These are phyloP conservation scores for Jackrogersella minutella DNA, from an alignment of 495 filamentous ascomycete genomes.

Conservation along the genomic window DNA sequence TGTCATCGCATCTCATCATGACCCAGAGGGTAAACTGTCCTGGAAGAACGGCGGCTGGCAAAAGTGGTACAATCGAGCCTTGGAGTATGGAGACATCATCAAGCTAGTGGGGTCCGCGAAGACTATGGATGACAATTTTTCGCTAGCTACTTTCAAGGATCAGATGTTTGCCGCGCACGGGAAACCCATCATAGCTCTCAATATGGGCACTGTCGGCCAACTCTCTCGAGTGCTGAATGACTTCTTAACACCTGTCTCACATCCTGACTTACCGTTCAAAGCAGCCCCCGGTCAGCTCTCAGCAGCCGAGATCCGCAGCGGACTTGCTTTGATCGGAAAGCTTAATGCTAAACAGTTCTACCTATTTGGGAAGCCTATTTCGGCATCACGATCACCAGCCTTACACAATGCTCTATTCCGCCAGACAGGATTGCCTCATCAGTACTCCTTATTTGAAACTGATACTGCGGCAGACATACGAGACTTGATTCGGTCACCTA, in stretches of 20 bases:
- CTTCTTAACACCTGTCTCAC: conserved; percentile 96
- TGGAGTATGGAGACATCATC: conserved; percentile 88
- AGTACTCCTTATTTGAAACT: conserved; percentile 84
- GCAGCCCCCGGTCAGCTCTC: conserved; percentile 95
- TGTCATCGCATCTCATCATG: conserved; percentile 96
- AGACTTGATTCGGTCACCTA: conserved; percentile 69
- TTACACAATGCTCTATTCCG: conserved; percentile 88
- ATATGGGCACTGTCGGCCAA: conserved; percentile 91
- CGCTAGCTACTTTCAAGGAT: conserved; percentile 80
- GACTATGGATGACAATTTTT: conserved; percentile 82
- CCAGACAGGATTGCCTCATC: conserved; percentile 83
- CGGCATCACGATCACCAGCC: conserved; percentile 80
- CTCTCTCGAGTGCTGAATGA: conserved; percentile 87
- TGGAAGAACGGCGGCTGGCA: conserved; percentile 93
- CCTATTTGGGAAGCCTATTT: conserved; percentile 86
- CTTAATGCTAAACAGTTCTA: conserved; percentile 81
- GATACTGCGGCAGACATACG: conserved; percentile 68
- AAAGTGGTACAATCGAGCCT: conserved; percentile 82
- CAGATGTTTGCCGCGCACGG: conserved; percentile 75
- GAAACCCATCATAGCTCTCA: conserved; percentile 88
- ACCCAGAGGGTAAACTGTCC: conserved; percentile 77
- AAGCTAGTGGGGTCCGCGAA: conserved; percentile 91
- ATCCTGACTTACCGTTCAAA: conserved; percentile 87
- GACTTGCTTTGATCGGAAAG: conserved; percentile 79
- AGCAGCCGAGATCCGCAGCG: conserved; percentile 84